Conservation (phyloP, 2,329 filamentous ascomycete species). For the Calycina herbarum region DNA sequence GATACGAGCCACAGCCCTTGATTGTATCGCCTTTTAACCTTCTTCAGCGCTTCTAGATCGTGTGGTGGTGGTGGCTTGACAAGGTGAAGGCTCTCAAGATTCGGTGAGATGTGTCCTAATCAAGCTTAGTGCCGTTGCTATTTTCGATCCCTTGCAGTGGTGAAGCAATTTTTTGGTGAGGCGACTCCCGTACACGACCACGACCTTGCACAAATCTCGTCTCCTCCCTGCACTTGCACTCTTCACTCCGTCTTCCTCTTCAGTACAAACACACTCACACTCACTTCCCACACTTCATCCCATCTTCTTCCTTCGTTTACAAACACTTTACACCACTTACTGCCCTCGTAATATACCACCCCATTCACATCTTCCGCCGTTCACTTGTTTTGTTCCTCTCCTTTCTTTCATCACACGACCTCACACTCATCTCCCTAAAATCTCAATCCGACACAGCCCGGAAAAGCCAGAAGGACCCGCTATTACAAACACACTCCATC, state of each 20-base stretch:
- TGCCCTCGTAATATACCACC: neutral
- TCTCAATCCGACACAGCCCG: neutral
- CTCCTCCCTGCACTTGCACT: neutral
- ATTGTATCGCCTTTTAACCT: neutral
- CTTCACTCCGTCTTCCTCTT: neutral
- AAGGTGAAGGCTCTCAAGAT: neutral
- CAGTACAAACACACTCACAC: neutral
- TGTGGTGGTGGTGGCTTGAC: neutral
- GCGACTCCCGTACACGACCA: too few relatives aligned
- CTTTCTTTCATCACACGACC: neutral
- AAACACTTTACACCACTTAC: neutral
- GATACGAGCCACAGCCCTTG: neutral
- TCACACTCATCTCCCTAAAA: neutral
- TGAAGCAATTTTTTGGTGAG: neutral
- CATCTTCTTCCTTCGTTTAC: conserved; percentile 2
- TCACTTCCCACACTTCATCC: neutral
- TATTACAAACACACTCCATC: neutral
- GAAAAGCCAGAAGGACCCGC: neutral
- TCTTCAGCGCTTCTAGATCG: neutral
- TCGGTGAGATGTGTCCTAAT: neutral
- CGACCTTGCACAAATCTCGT: neutral
- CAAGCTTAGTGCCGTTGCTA: neutral
- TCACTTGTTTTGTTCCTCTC: neutral
- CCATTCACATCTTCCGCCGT: neutral
- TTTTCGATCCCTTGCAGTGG: neutral